Evolutionary conservation across 2,329 filamentous ascomycete genomes (phyloP).

Genomic region (Paracoccidioides lutzii): DNA sequence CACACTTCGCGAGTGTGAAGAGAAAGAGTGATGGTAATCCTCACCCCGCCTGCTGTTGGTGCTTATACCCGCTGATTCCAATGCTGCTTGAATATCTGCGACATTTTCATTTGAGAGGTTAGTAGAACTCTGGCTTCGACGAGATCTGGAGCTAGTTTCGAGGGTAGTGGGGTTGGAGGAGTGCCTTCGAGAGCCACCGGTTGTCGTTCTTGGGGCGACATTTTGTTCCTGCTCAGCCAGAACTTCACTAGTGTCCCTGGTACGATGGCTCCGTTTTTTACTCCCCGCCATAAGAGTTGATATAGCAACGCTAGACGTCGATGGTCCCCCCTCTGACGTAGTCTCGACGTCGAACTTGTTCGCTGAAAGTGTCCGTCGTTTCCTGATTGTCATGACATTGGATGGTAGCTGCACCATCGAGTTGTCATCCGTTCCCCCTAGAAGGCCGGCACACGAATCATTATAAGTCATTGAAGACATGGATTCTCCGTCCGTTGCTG

Average conservation of each 20-base stretch:
- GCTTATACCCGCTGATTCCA: not conserved
- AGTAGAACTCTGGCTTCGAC: not conserved
- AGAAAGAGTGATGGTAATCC: not conserved
- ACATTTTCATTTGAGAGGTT: not conserved
- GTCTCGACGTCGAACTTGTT: constrained; percentile 9
- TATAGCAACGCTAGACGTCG: constrained; percentile 11
- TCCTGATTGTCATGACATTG: constrained; percentile 20
- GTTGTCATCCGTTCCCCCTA: constrained; percentile 9
- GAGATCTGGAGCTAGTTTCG: not conserved
- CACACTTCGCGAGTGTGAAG: not conserved
- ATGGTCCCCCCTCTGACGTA: constrained; percentile 3
- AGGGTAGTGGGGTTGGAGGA: constrained; percentile 17
- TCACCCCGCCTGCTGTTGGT: not conserved
- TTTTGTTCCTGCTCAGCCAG: not conserved
- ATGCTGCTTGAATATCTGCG: not conserved
- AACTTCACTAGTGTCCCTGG: not conserved
- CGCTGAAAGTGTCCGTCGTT: constrained; percentile 19
- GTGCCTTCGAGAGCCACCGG: constrained; percentile 20
- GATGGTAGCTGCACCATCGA: constrained; percentile 11
- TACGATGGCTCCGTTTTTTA: constrained; percentile 12
- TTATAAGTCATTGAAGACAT: constrained; percentile 7
- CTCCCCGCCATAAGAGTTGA: constrained; percentile 11
- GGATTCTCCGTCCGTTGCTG: constrained; percentile 1
- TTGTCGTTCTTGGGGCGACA: constrained; percentile 1
- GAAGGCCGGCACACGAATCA: constrained; percentile 12